Evolutionary conservation across 164 flowering plant species (phyloP).

Genomic region (Buxus sempervirens): DNA sequence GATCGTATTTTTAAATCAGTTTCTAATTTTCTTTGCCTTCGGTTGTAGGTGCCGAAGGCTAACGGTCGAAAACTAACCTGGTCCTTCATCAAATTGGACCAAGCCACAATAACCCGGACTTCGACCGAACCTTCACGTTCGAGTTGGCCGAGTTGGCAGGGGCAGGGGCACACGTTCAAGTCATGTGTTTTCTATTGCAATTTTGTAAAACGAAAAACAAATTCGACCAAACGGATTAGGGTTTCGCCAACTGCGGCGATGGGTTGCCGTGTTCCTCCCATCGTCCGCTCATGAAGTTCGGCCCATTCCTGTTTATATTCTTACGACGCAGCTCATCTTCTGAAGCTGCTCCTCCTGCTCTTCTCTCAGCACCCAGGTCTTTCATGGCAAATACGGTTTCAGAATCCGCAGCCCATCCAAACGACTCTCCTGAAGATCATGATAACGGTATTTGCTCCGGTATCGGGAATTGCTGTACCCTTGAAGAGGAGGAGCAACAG

Average conservation of each 20-base stretch:
- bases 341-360: not conserved
- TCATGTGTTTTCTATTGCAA: no score
- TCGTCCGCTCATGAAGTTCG: constrained; percentile 31
- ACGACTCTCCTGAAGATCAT: constrained; percentile 17
- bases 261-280: constrained; percentile 16
- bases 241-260: constrained; percentile 29
- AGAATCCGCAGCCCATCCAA: constrained; percentile 14
- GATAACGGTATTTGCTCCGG: constrained; percentile 40
- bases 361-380: constrained; percentile 7
- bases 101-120: no score
- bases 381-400: constrained; percentile 31
- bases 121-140: no score
- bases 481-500: not conserved
- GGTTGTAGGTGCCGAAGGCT: no score
- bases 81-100: no score
- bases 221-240: no score
- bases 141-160: no score
- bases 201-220: no score
- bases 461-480: not conserved
- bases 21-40: no score
- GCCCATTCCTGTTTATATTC: not conserved
- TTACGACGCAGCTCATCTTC: constrained; percentile 8
- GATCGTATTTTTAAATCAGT: no score
- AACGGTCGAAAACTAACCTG: no score
- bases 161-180: no score